Percentiles rank a stretch among this genome's conserved stretches.
Evolutionary conservation across 129 eudicot genomes (phyloP).

Genomic region (Helichrysum umbraculigerum): DNA sequence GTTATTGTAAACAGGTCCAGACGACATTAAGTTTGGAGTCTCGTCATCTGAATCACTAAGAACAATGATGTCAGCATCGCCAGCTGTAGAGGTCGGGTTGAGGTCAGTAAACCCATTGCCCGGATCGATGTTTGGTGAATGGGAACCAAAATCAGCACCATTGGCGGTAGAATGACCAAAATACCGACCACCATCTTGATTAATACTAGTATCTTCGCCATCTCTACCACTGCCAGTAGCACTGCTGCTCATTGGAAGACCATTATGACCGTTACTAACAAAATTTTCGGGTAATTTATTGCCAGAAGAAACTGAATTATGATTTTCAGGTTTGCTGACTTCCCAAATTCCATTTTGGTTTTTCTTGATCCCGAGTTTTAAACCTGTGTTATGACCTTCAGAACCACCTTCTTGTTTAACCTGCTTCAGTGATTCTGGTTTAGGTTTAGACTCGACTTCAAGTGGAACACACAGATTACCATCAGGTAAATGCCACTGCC

Average conservation of each 20-base stretch:
- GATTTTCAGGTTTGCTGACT: conserved; percentile 59
- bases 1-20: neutral
- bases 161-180: conserved; percentile 28
- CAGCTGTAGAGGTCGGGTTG: conserved; percentile 38
- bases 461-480: conserved; percentile 51
- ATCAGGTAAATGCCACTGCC: conserved; percentile 85
- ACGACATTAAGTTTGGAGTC: conserved; percentile 31
- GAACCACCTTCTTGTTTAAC: conserved; percentile 70
- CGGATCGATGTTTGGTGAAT: conserved; percentile 51
- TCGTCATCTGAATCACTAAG: conserved; percentile 94
- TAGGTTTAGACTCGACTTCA: conserved; percentile 52
- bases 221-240: conserved; percentile 83
- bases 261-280: conserved; percentile 43
- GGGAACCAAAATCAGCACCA: conserved; percentile 36
- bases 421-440: conserved; percentile 52
- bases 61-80: conserved; percentile 64
- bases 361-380: conserved; percentile 78
- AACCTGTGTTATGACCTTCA: conserved; percentile 59
- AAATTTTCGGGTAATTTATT: conserved; percentile 29
- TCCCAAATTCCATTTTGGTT: conserved; percentile 81
- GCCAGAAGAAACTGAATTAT: conserved; percentile 46
- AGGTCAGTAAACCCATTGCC: conserved; percentile 36
- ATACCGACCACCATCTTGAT: conserved; percentile 69
- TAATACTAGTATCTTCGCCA: conserved; percentile 81
- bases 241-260: conserved; percentile 82